Percentiles rank a stretch among this genome's conserved stretches.
phyloP scores from a whole-genome alignment of 495 filamentous ascomycete species.

The Aspergillus biplanus region DNA sequence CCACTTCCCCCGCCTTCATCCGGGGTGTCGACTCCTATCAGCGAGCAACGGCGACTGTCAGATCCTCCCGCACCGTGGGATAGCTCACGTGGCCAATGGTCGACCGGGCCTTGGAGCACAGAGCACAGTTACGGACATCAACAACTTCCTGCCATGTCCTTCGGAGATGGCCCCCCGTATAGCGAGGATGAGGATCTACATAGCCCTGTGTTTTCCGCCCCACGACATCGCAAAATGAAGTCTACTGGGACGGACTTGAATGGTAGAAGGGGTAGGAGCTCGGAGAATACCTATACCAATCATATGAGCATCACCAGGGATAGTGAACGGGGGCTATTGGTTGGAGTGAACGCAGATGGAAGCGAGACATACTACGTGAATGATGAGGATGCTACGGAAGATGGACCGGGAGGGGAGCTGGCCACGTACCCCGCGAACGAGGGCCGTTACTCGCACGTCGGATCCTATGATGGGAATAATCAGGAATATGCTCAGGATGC shows the following conservation, averaged over 20 bases:
- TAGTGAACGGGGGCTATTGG: constrained; percentile 64
- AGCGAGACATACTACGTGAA: constrained; percentile 78
- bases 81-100: constrained; percentile 53
- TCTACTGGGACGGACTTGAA: constrained; percentile 55
- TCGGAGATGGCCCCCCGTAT: constrained; percentile 92
- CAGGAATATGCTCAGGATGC: constrained; percentile 57
- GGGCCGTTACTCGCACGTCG: constrained; percentile 57
- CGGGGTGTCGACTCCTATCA: constrained; percentile 80
- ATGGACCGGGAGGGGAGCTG: constrained; percentile 77
- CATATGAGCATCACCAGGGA: constrained; percentile 41
- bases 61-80: constrained; percentile 73
- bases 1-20: constrained; percentile 78
- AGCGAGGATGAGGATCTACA: constrained; percentile 96
- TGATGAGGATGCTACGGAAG: constrained; percentile 60
- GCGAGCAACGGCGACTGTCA: constrained; percentile 77
- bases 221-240: constrained; percentile 83
- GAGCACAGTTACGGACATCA: constrained; percentile 50
- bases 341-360: constrained; percentile 70
- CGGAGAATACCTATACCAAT: constrained; percentile 34
- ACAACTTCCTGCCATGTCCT: constrained; percentile 83
- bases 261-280: constrained; percentile 49
- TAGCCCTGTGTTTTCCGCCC: constrained; percentile 78
- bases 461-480: constrained; percentile 49
- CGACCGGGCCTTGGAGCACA: constrained; percentile 51
- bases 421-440: constrained; percentile 76